phyloP scores from a whole-genome alignment of 2,329 filamentous ascomycete genomes.

The Sporothrix euskadiensis region DNA sequence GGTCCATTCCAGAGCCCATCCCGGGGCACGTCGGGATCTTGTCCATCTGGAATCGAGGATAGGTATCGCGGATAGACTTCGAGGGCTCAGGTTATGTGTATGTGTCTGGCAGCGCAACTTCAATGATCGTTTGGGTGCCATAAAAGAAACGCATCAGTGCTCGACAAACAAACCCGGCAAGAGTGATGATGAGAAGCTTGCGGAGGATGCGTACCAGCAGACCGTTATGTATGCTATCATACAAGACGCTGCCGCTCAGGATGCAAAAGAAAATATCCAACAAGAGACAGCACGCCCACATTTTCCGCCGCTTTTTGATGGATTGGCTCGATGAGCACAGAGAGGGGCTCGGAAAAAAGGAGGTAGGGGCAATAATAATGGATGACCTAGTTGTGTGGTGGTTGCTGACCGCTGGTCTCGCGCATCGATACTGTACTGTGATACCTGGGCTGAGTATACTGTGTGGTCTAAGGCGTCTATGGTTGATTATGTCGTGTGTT shows the following conservation, averaged over 20 bases:
- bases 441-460: slow-evolving; percentile 12
- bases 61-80: background rate
- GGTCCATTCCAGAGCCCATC: background rate
- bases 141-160: background rate
- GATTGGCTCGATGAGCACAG: background rate
- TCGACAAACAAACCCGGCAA: background rate
- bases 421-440: slow-evolving; percentile 7
- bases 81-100: background rate
- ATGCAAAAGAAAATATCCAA: background rate
- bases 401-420: slow-evolving; percentile 11
- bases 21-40: background rate
- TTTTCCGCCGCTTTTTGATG: background rate
- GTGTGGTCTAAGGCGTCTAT: background rate
- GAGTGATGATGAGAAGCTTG: background rate
- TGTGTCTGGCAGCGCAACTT: background rate
- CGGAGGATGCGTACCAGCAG: background rate
- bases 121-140: background rate
- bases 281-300: background rate
- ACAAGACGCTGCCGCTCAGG: background rate
- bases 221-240: background rate
- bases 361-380: background rate
- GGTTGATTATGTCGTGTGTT: background rate
- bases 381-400: background rate
- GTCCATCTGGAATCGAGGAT: background rate
- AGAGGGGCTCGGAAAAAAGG: background rate